Evolutionary conservation across 2,329 filamentous ascomycete species (phyloP), one percentile per base, ranked within the genome.

Genomic region (Tolypocladium album): DNA sequence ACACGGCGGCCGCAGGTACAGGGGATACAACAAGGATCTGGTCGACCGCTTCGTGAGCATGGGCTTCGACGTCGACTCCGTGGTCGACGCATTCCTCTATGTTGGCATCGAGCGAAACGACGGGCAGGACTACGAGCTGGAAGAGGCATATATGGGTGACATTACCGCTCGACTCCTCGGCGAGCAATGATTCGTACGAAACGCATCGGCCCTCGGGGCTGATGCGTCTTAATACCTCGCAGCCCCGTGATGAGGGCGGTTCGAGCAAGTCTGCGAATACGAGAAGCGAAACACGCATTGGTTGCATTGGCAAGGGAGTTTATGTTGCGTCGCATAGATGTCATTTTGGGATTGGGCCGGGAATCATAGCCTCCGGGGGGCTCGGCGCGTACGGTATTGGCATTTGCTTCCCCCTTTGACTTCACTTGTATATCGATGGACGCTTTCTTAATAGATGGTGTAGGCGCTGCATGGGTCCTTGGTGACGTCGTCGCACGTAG

Each of bases 141-240:
- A 95, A 69, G 89, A 94, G 68, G 91, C 88, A 1, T 92, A 92
- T 66, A 90, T 96, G 83, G 91, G 90, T 4, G 92, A 96, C 66
- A 88, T 97, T 63, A 96, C 90, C 0, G 90, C 91, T 22, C 82
- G 88, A 61, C 82, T 97, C 8, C 85, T 97, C 40, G 89, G 89
- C 43, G 92, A 97, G 74, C 82, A 84, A 70, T 87, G 73, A 61
- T 11, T 15, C 5, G 47, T 22, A 38, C 50, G 50, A 15, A 55
- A 8, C 20, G 12, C 31, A 6, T 36, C 11, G 12, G 12, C 11
- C 20, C 17, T 22, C 20, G 7, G 36, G 36, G 6, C 31, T 38
- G 31, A 36, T 55, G 20, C 31, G 50, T 31, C 31, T n/a, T 11
- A 22, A 11, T 20, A 22, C 17, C 31, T 53, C 31, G 31, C 50